phyloP scores from a whole-genome alignment of 306 rosid genomes.

The Prunus persica region DNA sequence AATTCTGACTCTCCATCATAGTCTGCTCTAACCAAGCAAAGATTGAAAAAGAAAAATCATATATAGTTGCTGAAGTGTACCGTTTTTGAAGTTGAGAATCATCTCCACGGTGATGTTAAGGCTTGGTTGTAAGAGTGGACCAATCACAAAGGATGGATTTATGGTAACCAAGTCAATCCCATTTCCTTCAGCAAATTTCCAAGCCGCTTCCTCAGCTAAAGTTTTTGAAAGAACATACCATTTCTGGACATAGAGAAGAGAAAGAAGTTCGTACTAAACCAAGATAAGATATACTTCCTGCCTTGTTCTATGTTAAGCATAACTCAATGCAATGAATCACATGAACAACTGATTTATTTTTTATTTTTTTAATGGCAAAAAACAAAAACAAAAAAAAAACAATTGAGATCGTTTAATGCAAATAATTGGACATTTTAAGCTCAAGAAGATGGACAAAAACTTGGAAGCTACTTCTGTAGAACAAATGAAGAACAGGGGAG shows the following conservation, averaged over 20 bases:
- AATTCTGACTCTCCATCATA: too few relatives aligned
- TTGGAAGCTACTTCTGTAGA: background rate
- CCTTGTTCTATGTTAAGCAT: too few relatives aligned
- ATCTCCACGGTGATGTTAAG: background rate
- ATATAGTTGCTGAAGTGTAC: background rate
- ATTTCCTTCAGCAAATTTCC: conserved; percentile 25
- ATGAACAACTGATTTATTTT: too few relatives aligned
- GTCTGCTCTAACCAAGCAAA: too few relatives aligned
- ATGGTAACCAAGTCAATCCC: conserved; percentile 16
- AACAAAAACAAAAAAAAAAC: too few relatives aligned
- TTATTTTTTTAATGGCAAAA: too few relatives aligned
- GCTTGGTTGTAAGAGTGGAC: conserved; percentile 28
- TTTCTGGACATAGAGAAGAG: background rate
- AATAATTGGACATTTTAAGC: too few relatives aligned
- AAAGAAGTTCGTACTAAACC: background rate
- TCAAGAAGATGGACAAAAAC: background rate
- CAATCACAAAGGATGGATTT: conserved; percentile 14
- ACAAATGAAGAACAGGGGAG: background rate
- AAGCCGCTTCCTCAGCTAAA: conserved; percentile 25
- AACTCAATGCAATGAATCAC: too few relatives aligned
- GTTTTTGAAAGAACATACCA: conserved; percentile 26
- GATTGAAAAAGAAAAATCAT: too few relatives aligned
- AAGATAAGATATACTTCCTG: background rate
- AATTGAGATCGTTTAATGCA: background rate
- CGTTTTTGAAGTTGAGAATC: background rate